phyloP scores from a whole-genome alignment of 2,329 filamentous ascomycete species.

The Alternaria metachromatica region DNA sequence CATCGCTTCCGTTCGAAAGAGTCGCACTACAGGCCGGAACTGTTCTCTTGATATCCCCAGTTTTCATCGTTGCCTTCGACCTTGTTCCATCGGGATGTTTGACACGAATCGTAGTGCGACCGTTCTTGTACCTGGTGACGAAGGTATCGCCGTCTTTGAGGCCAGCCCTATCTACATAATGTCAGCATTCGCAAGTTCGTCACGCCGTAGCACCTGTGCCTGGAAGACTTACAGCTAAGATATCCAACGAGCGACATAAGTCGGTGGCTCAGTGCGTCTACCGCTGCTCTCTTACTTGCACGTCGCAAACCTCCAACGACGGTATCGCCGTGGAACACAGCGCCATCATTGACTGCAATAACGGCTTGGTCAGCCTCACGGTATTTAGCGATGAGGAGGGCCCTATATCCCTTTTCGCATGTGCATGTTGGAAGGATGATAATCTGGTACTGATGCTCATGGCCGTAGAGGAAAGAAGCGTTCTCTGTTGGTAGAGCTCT shows the following conservation, averaged over 20 bases:
- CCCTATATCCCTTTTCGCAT: neutral
- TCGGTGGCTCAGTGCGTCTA: neutral
- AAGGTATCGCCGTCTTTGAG: neutral
- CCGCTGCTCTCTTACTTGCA: neutral
- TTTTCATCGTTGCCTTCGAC: neutral
- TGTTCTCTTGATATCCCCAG: neutral
- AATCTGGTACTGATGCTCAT: neutral
- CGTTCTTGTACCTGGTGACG: neutral
- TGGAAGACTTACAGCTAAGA: neutral
- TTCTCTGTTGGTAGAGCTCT: neutral
- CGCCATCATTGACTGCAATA: neutral
- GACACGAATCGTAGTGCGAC: neutral
- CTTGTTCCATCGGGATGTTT: neutral
- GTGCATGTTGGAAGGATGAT: neutral
- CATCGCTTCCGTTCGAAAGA: neutral
- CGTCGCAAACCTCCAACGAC: neutral
- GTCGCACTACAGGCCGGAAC: neutral
- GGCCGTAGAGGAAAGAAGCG: neutral
- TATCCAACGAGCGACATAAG: neutral
- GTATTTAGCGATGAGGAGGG: neutral
- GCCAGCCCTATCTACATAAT: neutral
- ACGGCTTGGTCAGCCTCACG: neutral
- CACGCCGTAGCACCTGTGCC: accelerated
- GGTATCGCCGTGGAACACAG: neutral
- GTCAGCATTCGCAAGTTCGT: neutral